Evolutionary conservation across 2,329 filamentous ascomycete species (phyloP).

Genomic region (Verticillium tricorpus): DNA sequence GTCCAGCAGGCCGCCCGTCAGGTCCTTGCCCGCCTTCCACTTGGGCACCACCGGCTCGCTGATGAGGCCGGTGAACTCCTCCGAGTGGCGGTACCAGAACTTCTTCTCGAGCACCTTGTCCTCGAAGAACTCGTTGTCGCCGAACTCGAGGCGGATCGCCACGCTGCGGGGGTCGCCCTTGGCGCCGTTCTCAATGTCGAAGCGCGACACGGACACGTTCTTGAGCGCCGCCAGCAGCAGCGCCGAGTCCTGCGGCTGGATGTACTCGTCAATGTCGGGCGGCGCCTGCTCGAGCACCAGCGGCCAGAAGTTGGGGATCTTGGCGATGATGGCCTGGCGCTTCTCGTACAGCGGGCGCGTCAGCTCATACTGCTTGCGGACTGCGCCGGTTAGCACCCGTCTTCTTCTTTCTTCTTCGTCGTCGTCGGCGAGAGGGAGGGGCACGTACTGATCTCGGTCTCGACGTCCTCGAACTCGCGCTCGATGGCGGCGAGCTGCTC

Average conservation of each 20-base stretch:
- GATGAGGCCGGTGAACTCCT: constrained; percentile 71
- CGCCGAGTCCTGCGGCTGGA: constrained; percentile 74
- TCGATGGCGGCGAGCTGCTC: constrained; percentile 77
- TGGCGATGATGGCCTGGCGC: constrained; percentile 63
- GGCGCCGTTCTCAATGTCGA: constrained; percentile 60
- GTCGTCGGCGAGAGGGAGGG: background rate
- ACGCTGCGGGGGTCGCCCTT: constrained; percentile 77
- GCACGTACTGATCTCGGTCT: constrained; percentile 74
- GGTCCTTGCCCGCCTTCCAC: constrained; percentile 83
- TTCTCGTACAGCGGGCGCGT: constrained; percentile 69
- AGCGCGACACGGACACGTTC: constrained; percentile 69
- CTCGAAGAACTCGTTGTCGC: constrained; percentile 76
- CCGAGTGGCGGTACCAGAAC: constrained; percentile 75
- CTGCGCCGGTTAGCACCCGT: constrained; percentile 33
- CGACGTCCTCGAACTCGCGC: constrained; percentile 77
- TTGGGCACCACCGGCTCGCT: constrained; percentile 84
- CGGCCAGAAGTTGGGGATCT: constrained; percentile 91
- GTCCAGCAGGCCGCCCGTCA: constrained; percentile 75
- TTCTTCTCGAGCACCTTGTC: constrained; percentile 80
- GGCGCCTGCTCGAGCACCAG: constrained; percentile 86
- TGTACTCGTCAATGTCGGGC: constrained; percentile 79
- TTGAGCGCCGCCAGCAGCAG: constrained; percentile 66
- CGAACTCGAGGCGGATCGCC: constrained; percentile 72
- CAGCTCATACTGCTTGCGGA: constrained; percentile 67
- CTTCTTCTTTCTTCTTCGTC: no score